Conservation (phyloP, 345 rosid species). For the Geranium rotundifolium region DNA sequence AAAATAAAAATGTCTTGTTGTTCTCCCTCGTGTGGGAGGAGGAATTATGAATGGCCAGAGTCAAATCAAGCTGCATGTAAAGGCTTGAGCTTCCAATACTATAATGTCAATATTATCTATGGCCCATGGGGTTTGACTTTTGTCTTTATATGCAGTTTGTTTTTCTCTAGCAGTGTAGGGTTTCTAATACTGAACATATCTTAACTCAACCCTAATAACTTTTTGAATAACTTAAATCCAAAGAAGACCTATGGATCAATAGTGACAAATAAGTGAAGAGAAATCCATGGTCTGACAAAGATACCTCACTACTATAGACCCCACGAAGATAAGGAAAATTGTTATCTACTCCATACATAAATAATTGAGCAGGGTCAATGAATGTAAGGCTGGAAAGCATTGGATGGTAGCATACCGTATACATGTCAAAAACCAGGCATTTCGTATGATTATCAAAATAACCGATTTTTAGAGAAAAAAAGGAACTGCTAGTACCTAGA, state of each 20-base stretch:
- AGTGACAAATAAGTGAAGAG: background rate
- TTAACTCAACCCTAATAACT: background rate
- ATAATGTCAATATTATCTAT: no score
- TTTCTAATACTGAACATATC: no score
- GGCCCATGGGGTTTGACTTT: no score
- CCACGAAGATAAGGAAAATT: conserved; percentile 1
- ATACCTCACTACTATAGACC: conserved; percentile 4
- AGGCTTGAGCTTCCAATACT: no score
- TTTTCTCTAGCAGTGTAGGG: no score
- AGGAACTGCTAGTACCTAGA: conserved; percentile 35
- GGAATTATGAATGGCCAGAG: no score
- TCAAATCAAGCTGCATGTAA: no score
- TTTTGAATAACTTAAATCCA: conserved; percentile 4
- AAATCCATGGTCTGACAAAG: conserved; percentile 6
- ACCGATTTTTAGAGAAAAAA: background rate
- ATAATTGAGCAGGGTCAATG: background rate
- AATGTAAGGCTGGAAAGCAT: background rate
- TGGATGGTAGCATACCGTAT: conserved; percentile 1
- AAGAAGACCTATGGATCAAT: background rate
- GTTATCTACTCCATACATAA: background rate
- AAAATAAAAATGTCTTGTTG: no score
- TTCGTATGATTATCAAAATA: background rate
- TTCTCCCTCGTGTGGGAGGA: no score
- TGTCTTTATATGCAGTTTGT: no score
- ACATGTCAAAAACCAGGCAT: background rate